A percentile compares a stretch with the other conserved stretches of the same genome.
Conservation (phyloP, 768 basidiomycete species). For the Sarcomyxa edulis region DNA sequence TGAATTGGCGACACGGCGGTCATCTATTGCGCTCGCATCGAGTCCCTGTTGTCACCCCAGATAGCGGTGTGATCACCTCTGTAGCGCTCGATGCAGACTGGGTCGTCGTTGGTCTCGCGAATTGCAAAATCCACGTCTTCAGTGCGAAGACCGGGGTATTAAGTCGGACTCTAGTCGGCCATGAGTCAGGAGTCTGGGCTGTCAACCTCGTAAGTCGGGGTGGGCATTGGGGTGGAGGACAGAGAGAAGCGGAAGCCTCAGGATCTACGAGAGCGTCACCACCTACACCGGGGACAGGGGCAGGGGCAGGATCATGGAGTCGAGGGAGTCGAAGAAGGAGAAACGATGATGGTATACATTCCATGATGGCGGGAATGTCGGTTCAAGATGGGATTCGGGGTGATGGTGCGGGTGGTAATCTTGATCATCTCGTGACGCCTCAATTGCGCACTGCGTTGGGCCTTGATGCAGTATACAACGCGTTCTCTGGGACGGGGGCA, state of each 20-base stretch:
- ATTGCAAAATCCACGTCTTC: constrained; percentile 80
- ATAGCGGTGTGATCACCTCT: constrained; percentile 75
- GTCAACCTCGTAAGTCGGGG: constrained; percentile 71
- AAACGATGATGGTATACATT: too few relatives aligned
- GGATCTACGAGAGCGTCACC: not conserved
- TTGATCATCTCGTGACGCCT: constrained; percentile 26
- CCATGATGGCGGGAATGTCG: too few relatives aligned
- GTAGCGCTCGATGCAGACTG: constrained; percentile 77
- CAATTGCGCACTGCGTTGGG: constrained; percentile 48
- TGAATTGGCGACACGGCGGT: constrained; percentile 76
- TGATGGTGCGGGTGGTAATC: constrained; percentile 9
- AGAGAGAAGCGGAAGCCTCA: too few relatives aligned
- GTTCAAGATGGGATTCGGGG: too few relatives aligned
- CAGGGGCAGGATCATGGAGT: too few relatives aligned
- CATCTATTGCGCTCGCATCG: constrained; percentile 61
- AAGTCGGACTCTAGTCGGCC: constrained; percentile 73
- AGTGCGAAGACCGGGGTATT: constrained; percentile 72
- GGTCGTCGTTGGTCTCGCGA: constrained; percentile 87
- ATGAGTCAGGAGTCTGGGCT: constrained; percentile 90
- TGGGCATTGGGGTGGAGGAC: constrained; percentile 33
- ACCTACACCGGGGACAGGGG: not conserved
- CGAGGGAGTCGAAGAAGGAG: not conserved
- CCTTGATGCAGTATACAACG: constrained; percentile 12
- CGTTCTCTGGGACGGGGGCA: constrained; percentile 5
- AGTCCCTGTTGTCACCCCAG: constrained; percentile 33